Evolutionary conservation across 2,329 filamentous ascomycete species (phyloP).

Genomic region (Colletotrichum lupini): DNA sequence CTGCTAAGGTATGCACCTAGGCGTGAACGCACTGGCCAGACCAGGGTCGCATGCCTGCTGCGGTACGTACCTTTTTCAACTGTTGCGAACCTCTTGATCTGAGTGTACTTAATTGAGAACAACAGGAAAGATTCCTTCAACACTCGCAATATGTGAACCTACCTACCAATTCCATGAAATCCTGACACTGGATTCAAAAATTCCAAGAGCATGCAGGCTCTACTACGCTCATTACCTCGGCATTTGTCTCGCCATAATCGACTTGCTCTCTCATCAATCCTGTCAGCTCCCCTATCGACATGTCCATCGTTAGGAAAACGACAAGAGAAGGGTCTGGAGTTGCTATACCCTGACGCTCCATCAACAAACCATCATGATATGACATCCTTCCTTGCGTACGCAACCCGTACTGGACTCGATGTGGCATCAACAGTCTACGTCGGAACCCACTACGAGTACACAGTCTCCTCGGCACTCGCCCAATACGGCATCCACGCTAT

Average conservation of each 20-base stretch:
- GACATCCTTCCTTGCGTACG: slow-evolving; percentile 73
- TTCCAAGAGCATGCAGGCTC: slow-evolving; percentile 7
- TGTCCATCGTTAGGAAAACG: slow-evolving; percentile 1
- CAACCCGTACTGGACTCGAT: slow-evolving; percentile 65
- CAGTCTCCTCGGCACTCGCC: slow-evolving; percentile 64
- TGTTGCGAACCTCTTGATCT: background rate
- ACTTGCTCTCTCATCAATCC: background rate
- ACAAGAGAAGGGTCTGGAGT: background rate
- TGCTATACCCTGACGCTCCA: slow-evolving; percentile 58
- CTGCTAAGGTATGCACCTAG: background rate
- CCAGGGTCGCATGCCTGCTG: background rate
- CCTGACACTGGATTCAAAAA: background rate
- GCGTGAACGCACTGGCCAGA: slow-evolving; percentile 1
- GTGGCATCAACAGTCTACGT: slow-evolving; percentile 69
- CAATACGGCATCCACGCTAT: slow-evolving; percentile 72
- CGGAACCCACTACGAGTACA: slow-evolving; percentile 85
- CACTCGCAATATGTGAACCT: background rate
- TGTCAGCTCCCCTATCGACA: slow-evolving; percentile 5
- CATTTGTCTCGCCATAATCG: background rate
- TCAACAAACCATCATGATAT: slow-evolving; percentile 70
- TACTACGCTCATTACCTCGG: slow-evolving; percentile 1
- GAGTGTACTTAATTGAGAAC: background rate
- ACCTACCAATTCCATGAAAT: background rate
- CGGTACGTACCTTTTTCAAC: slow-evolving; percentile 19
- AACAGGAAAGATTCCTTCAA: background rate